phyloP scores from a whole-genome alignment of 345 rosid species.

The Dipteronia dyeriana region DNA sequence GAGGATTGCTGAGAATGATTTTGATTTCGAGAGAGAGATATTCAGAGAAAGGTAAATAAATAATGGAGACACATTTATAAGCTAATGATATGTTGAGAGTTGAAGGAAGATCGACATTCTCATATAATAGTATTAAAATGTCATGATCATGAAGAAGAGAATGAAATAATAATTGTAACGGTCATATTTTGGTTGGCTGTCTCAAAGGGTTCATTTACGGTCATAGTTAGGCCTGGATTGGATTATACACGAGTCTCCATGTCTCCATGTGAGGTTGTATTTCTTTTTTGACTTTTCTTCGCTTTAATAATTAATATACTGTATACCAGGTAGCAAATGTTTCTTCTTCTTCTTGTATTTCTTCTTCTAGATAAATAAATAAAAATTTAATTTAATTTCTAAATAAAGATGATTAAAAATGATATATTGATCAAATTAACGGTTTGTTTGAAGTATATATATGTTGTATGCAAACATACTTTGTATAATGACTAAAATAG shows the following conservation, averaged over 20 bases:
- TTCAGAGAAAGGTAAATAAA: too few relatives aligned
- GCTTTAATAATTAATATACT: background rate
- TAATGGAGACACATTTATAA: background rate
- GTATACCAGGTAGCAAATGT: background rate
- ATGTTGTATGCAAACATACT: background rate
- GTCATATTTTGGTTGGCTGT: constrained; percentile 37
- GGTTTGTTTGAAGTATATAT: too few relatives aligned
- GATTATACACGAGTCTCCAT: constrained; percentile 23
- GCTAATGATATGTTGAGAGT: background rate
- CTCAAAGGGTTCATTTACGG: constrained; percentile 13
- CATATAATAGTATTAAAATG: background rate
- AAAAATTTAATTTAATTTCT: too few relatives aligned
- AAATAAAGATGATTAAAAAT: too few relatives aligned
- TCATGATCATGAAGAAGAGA: background rate
- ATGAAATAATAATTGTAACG: constrained; percentile 31
- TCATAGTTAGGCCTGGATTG: constrained; percentile 25
- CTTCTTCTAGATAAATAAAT: too few relatives aligned
- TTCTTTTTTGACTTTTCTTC: constrained; percentile 14
- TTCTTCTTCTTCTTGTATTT: too few relatives aligned
- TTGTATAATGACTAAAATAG: too few relatives aligned
- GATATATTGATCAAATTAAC: too few relatives aligned
- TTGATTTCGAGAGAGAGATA: background rate
- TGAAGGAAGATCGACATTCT: background rate
- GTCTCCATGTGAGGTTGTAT: constrained; percentile 25
- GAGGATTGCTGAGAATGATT: background rate